Base-by-base conservation (phyloP, 1,284 basidiomycete genomes). In the Cutaneotrichosporon cutaneum region DNA sequence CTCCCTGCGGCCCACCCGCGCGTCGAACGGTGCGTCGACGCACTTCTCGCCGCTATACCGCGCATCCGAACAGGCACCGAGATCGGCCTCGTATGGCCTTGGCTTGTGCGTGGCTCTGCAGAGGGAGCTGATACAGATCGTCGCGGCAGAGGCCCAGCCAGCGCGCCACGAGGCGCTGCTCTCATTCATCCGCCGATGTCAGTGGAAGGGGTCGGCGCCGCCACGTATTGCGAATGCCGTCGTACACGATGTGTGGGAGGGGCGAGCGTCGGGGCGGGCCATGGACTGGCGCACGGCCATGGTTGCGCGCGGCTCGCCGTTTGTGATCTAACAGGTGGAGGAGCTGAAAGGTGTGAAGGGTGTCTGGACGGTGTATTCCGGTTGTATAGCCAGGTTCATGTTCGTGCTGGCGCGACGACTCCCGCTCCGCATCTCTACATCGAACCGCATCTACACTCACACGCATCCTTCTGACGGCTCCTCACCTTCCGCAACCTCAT, bases 31-130 rank as follows among this genome's bases (percentile, higher is more conserved):
- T 54, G 52, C 21, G 35, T 54, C 35, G 52, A 54, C 22, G 21
- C 35, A 2, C 52, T 54, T 3, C 33, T 54, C 52, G n/a, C 22
- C 13, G 24, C 13, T 1, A 24, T 54, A 21, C 52, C 33, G 13
- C 52, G 35, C 22, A 26, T 54, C 33, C 52, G 52, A 13, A 36
- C 52, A 2, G 52, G 52, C 7, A 54, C 52, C 2, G 52, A 54
- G 52, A 54, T 54, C 5, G 52, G 52, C 52, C 52, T 54, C 13
- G 52, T 54, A 10, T 54, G 52, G 52, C 52, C 52, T 13, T 54
- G 52, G 52, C 21, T 54, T 5, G 52, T 39, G 14, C 4, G 52
- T 54, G 21, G 14, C 16, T 18, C n/a, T n/a, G 4, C n/a, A 6
- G 9, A 9, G 14, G 10, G 8, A 10, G 51, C 18, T 32, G 22